These are phyloP conservation scores for Ganoderma lingzhi DNA, from an alignment of 1,284 basidiomycete species.

Conservation along the genomic window DNA sequence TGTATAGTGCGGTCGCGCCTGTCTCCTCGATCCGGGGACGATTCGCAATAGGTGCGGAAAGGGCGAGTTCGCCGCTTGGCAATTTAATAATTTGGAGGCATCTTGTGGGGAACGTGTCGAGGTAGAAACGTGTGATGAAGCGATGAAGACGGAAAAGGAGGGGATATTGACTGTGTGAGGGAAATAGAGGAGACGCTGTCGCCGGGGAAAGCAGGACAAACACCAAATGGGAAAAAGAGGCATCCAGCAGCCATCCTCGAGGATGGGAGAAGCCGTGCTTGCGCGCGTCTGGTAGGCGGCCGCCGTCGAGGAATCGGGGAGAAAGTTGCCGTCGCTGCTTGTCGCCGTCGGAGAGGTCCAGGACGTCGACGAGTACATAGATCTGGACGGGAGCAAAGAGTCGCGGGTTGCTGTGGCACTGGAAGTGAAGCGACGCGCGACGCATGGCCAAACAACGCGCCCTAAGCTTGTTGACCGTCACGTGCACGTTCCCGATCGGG, in stretches of 20 bases:
- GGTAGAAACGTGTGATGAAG: constrained; percentile 10
- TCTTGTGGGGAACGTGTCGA: constrained; percentile 19
- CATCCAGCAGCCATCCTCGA: constrained; percentile 13
- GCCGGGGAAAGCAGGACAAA: not conserved
- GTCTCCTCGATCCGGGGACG: constrained; percentile 15
- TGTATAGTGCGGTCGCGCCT: constrained; percentile 4
- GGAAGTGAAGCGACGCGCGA: not conserved
- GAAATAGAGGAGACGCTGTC: constrained; percentile 12
- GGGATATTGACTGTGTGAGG: constrained; percentile 2
- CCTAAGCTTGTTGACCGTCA: constrained; percentile 16
- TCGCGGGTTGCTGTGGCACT: constrained; percentile 1
- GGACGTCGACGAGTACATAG: not conserved
- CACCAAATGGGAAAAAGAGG: constrained; percentile 7
- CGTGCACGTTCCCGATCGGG: constrained; percentile 12
- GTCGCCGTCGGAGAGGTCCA: not conserved
- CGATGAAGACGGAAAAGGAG: constrained; percentile 14
- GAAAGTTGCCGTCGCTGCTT: not conserved
- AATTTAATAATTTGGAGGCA: constrained; percentile 18
- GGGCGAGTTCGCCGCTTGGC: constrained; percentile 12
- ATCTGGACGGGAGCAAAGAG: not conserved
- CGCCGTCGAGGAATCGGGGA: constrained; percentile 4
- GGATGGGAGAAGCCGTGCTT: not conserved
- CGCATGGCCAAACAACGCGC: constrained; percentile 21
- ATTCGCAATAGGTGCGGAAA: constrained; percentile 17
- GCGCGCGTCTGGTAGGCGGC: constrained; percentile 5